Conservation (phyloP, 306 rosid genomes). For the Prunus campanulata region DNA sequence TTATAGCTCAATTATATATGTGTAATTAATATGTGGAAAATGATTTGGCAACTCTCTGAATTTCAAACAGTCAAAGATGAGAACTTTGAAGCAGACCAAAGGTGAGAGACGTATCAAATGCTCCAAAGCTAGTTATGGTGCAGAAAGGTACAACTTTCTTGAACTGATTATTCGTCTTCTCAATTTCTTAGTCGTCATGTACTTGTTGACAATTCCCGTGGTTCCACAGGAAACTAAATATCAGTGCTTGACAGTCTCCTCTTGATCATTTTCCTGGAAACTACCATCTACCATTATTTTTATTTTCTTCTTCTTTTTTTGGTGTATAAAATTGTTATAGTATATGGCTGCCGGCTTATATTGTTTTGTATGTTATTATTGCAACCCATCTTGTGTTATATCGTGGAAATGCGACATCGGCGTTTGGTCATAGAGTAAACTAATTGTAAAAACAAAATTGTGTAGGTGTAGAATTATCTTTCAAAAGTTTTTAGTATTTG, state of each 20-base stretch:
- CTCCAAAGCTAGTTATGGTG: neutral
- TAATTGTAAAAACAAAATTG: neutral
- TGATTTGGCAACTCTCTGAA: neutral
- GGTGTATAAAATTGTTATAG: no score
- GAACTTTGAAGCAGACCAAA: slow-evolving; percentile 1
- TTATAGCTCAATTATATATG: neutral
- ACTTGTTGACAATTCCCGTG: no score
- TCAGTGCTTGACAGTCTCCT: neutral
- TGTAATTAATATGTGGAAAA: neutral
- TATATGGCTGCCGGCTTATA: no score
- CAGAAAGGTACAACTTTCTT: neutral
- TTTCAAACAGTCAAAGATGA: slow-evolving; percentile 5
- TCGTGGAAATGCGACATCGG: neutral
- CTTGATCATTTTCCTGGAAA: neutral
- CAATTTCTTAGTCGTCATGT: no score
- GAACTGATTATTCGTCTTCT: neutral
- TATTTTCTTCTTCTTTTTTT: no score
- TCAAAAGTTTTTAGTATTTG: no score
- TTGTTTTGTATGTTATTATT: no score
- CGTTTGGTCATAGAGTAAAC: neutral
- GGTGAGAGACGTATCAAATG: neutral
- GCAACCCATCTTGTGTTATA: no score
- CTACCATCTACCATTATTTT: neutral
- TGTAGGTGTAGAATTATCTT: neutral
- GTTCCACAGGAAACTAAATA: no score